These are phyloP conservation scores for Sporothrix protearum DNA, from an alignment of 2,329 filamentous ascomycete genomes.

Conservation along the genomic window DNA sequence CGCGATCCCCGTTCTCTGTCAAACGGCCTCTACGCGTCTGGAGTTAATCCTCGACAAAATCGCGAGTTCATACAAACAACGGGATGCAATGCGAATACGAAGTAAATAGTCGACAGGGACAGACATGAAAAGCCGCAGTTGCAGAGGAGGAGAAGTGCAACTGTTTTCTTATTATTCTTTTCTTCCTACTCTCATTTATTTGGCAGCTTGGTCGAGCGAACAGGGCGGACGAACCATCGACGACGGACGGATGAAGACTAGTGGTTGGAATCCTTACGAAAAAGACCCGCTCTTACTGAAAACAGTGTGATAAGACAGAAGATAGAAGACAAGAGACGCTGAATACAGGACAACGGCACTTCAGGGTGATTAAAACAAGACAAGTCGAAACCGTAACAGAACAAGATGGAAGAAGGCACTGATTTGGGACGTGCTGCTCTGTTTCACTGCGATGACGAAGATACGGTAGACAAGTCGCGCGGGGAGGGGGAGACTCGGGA, in stretches of 20 bases:
- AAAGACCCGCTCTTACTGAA: neutral
- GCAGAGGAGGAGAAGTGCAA: neutral
- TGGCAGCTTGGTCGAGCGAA: neutral
- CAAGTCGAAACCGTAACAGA: too few species aligned
- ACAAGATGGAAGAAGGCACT: too few species aligned
- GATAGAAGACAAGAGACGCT: too few species aligned
- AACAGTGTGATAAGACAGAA: neutral
- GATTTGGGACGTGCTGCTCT: too few species aligned
- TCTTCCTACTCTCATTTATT: too few species aligned
- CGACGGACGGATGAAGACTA: neutral
- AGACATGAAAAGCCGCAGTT: neutral
- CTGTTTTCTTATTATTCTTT: too few species aligned
- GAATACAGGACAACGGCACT: neutral
- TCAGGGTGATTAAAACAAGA: too few species aligned
- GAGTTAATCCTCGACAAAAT: neutral
- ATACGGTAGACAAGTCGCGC: too few species aligned
- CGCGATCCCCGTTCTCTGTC: neutral
- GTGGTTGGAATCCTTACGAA: neutral
- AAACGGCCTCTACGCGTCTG: neutral
- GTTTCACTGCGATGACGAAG: too few species aligned
- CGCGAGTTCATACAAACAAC: neutral
- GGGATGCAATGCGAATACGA: neutral
- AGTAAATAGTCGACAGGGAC: neutral
- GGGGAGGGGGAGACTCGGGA: too few species aligned
- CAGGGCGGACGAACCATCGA: neutral